Evolutionary conservation across 2,329 filamentous ascomycete species (phyloP).

Genomic region (Hymenoscyphus linearis): DNA sequence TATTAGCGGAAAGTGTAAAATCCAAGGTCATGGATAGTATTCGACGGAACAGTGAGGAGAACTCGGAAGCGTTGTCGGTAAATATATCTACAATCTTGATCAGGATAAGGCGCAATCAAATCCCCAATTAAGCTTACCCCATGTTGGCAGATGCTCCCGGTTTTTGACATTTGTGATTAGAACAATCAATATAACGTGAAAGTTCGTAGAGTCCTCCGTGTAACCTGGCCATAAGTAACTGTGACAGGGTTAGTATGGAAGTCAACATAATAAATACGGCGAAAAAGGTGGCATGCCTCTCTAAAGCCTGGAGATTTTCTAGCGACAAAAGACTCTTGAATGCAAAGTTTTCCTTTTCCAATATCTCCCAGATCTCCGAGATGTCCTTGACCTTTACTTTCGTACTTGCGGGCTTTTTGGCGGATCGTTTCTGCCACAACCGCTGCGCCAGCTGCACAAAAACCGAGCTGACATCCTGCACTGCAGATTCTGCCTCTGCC

Average conservation of each 20-base stretch:
- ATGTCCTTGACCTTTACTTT: constrained; percentile 76
- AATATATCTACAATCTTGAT: constrained; percentile 57
- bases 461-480: constrained; percentile 60
- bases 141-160: constrained; percentile 79
- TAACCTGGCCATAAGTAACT: constrained; percentile 96
- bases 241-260: constrained; percentile 27
- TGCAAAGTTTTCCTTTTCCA: constrained; percentile 77
- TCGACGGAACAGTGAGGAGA: constrained; percentile 84
- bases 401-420: constrained; percentile 55
- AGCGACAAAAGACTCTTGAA: constrained; percentile 74
- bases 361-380: constrained; percentile 77
- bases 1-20: constrained; percentile 54
- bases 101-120: not conserved
- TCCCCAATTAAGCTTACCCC: constrained; percentile 52
- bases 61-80: constrained; percentile 69
- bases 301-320: constrained; percentile 85
- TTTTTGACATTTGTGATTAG: constrained; percentile 84
- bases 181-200: constrained; percentile 82
- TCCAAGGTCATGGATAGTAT: constrained; percentile 83
- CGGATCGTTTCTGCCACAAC: constrained; percentile 69
- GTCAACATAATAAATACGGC: not conserved
- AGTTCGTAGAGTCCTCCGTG: constrained; percentile 80
- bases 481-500: constrained; percentile 60
- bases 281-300: constrained; percentile 53
- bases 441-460: constrained; percentile 76